Evolutionary conservation across 768 basidiomycete genomes (phyloP).

Genomic region (Mrakia hoshinonis): DNA sequence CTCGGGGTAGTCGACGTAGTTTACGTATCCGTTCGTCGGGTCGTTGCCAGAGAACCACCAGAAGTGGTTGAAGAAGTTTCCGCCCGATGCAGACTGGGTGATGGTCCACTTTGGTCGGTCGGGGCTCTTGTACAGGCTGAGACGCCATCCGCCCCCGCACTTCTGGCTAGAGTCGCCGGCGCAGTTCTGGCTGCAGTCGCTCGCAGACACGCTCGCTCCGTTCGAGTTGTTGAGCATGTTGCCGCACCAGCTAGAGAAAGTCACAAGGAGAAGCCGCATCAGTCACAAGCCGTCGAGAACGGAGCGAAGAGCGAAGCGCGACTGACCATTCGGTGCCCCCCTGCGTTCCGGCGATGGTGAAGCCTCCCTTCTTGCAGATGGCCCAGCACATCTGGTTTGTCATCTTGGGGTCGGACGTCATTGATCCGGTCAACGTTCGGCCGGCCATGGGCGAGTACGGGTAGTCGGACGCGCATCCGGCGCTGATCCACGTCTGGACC

Average conservation of each 20-base stretch:
- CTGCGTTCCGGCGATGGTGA: background rate
- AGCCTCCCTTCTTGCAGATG: slow-evolving; percentile 1
- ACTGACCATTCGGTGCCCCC: slow-evolving; percentile 6
- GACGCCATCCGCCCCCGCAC: slow-evolving; percentile 11
- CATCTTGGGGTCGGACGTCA: background rate
- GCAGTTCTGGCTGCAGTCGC: background rate
- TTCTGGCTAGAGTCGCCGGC: background rate
- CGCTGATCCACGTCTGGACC: slow-evolving; percentile 1
- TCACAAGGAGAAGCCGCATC: background rate
- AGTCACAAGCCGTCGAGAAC: background rate
- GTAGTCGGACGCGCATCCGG: slow-evolving; percentile 15
- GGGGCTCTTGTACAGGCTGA: slow-evolving; percentile 6
- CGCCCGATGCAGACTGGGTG: background rate
- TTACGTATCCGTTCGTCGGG: slow-evolving; percentile 20
- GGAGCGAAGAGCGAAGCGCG: background rate
- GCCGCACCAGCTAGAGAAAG: background rate
- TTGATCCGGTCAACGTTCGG: slow-evolving; percentile 5
- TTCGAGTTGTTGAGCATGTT: slow-evolving; percentile 17
- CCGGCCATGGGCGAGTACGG: slow-evolving; percentile 15
- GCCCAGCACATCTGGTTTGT: slow-evolving; percentile 19
- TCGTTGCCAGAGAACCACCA: background rate
- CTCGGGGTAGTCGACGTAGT: slow-evolving; percentile 4
- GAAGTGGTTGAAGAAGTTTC: background rate
- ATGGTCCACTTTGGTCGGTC: slow-evolving; percentile 3
- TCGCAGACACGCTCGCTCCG: background rate